phyloP scores from a whole-genome alignment of 257 asterid species.

The Cruciata laevipes region DNA sequence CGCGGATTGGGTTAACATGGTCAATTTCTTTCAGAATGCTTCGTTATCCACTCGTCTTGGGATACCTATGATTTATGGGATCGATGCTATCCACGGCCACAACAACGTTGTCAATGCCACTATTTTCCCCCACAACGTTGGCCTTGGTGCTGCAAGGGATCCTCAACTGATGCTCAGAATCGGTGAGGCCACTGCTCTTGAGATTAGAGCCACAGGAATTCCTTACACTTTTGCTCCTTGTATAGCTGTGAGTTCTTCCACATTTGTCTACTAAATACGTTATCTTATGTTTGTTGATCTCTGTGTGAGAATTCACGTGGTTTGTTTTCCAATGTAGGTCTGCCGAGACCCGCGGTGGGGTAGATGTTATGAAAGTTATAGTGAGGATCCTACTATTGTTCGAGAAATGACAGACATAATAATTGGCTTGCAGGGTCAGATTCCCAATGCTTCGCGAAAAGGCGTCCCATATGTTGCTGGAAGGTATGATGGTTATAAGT shows the following conservation, averaged over 20 bases:
- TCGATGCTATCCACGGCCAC: slow-evolving; percentile 87
- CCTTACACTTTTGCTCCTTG: slow-evolving; percentile 89
- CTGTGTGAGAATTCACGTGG: background rate
- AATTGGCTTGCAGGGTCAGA: slow-evolving; percentile 81
- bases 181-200: slow-evolving; percentile 83
- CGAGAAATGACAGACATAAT: slow-evolving; percentile 78
- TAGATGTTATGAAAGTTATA: slow-evolving; percentile 86
- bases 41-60: slow-evolving; percentile 73
- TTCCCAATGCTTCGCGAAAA: slow-evolving; percentile 55
- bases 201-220: slow-evolving; percentile 88
- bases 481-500: slow-evolving; percentile 34
- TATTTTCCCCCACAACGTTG: slow-evolving; percentile 81
- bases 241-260: slow-evolving; percentile 60
- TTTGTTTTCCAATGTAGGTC: slow-evolving; percentile 33
- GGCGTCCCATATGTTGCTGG: slow-evolving; percentile 78
- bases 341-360: slow-evolving; percentile 99
- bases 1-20: slow-evolving; percentile 73
- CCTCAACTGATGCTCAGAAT: slow-evolving; percentile 61
- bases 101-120: slow-evolving; percentile 76
- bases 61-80: slow-evolving; percentile 87
- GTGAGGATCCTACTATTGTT: slow-evolving; percentile 82
- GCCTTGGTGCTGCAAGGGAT: slow-evolving; percentile 92
- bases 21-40: slow-evolving; percentile 65
- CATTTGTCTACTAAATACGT: background rate
- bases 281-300: background rate